These are phyloP conservation scores for Neurospora sp. DNA, from an alignment of 2,329 filamentous ascomycete species.

Conservation along the genomic window DNA sequence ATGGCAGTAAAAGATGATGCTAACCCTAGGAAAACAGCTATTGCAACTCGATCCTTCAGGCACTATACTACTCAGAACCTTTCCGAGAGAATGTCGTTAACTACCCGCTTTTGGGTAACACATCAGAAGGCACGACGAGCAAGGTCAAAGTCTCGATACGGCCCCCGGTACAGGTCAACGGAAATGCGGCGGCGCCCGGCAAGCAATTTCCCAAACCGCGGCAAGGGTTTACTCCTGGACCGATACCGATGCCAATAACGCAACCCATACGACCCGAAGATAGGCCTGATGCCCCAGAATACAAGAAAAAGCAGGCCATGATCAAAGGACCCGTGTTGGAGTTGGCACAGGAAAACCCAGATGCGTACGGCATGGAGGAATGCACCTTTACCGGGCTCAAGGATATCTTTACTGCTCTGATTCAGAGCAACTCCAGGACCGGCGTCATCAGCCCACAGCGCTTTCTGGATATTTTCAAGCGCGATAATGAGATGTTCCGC, in stretches of 20 bases:
- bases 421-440: slow-evolving; percentile 69
- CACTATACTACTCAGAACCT: slow-evolving; percentile 86
- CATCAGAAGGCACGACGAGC: slow-evolving; percentile 48
- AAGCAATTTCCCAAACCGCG: slow-evolving; percentile 48
- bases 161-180: slow-evolving; percentile 42
- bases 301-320: slow-evolving; percentile 95
- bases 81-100: slow-evolving; percentile 93
- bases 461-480: slow-evolving; percentile 86
- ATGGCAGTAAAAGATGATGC: background rate
- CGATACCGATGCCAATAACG: background rate
- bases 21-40: slow-evolving; percentile 50
- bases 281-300: slow-evolving; percentile 88
- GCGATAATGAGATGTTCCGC: slow-evolving; percentile 94
- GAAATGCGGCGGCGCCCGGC: slow-evolving; percentile 27
- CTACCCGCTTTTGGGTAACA: slow-evolving; percentile 68
- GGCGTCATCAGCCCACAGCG: slow-evolving; percentile 87
- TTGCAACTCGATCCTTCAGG: slow-evolving; percentile 96
- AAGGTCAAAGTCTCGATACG: slow-evolving; percentile 54
- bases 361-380: slow-evolving; percentile 84
- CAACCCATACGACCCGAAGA: slow-evolving; percentile 67
- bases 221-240: slow-evolving; percentile 26
- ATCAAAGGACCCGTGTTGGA: slow-evolving; percentile 79
- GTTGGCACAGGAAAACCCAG: slow-evolving; percentile 69
- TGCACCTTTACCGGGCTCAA: slow-evolving; percentile 90
- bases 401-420: slow-evolving; percentile 89